phyloP scores from a whole-genome alignment of 441 rosid genomes.

The Jatropha multifida region DNA sequence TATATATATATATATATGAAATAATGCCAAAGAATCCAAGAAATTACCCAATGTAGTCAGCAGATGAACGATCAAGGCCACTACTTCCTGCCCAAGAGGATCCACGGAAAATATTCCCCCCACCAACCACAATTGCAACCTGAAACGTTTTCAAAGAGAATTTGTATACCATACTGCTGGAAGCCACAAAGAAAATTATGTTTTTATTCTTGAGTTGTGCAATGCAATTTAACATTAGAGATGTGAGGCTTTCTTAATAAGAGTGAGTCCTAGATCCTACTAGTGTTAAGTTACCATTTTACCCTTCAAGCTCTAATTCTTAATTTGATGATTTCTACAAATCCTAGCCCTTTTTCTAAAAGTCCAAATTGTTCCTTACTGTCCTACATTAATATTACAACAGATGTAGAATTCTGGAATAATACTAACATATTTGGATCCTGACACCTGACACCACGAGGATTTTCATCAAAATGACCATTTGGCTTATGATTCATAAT shows the following conservation, averaged over 20 bases:
- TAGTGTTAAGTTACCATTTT: too few relatives aligned
- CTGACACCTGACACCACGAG: neutral
- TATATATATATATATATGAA: too few relatives aligned
- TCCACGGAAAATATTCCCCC: slow-evolving; percentile 94
- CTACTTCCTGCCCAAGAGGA: slow-evolving; percentile 89
- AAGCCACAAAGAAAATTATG: slow-evolving; percentile 13
- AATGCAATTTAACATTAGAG: too few relatives aligned
- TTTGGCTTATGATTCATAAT: neutral
- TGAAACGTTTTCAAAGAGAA: slow-evolving; percentile 25
- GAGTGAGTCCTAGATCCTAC: too few relatives aligned
- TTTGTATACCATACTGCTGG: slow-evolving; percentile 5
- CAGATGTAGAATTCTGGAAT: slow-evolving; percentile 1
- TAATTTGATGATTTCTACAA: too few relatives aligned
- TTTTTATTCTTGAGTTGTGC: neutral
- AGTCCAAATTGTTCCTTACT: too few relatives aligned
- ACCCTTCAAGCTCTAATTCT: too few relatives aligned
- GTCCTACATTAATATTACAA: too few relatives aligned
- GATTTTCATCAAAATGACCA: slow-evolving; percentile 11
- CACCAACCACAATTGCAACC: slow-evolving; percentile 98
- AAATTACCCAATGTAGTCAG: slow-evolving; percentile 88
- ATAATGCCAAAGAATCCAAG: neutral
- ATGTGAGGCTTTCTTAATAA: too few relatives aligned
- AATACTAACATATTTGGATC: neutral
- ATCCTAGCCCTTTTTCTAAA: too few relatives aligned
- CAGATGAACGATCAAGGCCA: slow-evolving; percentile 95